These are phyloP conservation scores for Aspergillus eucalypticola DNA, from an alignment of 2,329 filamentous ascomycete species.

Conservation along the genomic window DNA sequence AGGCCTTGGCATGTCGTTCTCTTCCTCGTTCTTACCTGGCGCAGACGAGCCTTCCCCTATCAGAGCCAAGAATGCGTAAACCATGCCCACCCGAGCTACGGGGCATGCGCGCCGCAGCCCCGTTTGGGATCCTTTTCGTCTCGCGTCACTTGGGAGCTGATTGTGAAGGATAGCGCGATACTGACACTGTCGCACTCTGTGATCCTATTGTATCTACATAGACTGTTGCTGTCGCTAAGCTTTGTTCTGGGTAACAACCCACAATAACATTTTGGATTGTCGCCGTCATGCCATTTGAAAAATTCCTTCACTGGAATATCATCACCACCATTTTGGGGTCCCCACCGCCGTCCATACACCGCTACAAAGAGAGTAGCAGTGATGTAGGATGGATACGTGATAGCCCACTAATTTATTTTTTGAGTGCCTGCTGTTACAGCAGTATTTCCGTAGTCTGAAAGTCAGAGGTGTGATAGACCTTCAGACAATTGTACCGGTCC, in stretches of 20 bases:
- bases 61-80: not conserved
- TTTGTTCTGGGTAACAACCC: not conserved
- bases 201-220: too few species aligned
- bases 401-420: not conserved
- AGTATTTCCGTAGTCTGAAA: not conserved
- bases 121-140: not conserved
- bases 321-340: not conserved
- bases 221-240: not conserved
- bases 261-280: not conserved
- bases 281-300: not conserved
- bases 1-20: slow-evolving; percentile 4
- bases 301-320: too few species aligned
- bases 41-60: slow-evolving; percentile 1
- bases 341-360: not conserved
- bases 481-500: not conserved
- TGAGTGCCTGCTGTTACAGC: not conserved
- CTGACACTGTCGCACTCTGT: too few species aligned
- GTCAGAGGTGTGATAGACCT: not conserved
- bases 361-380: not conserved
- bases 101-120: not conserved
- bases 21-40: slow-evolving; percentile 3
- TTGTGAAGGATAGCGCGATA: not conserved
- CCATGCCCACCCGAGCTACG: not conserved
- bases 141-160: not conserved
- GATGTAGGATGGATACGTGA: not conserved